A percentile compares a stretch with the other conserved stretches of the same genome.
Conservation (phyloP, 208 protist genomes). For the Endotrypanum monterogeii region DNA sequence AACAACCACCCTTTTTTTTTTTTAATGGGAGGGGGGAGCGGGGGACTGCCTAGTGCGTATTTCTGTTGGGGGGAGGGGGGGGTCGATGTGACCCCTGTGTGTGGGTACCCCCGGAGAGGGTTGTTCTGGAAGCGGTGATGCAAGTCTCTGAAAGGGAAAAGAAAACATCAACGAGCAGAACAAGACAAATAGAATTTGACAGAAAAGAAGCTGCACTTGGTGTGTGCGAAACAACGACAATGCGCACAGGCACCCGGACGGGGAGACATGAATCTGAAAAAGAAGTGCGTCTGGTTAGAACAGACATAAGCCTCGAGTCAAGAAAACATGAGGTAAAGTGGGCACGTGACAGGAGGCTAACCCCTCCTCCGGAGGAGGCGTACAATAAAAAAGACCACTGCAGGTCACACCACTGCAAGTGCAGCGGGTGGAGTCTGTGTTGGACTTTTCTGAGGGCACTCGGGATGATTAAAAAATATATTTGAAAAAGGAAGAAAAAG, state of each 20-base stretch:
- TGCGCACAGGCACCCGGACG: not conserved
- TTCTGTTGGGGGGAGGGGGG: not conserved
- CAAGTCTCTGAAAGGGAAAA: not conserved
- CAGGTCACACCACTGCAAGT: not conserved
- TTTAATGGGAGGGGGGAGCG: not conserved
- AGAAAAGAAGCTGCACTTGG: not conserved
- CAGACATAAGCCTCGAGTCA: not conserved
- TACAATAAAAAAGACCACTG: too few species aligned
- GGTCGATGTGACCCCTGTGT: not conserved
- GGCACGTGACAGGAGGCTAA: not conserved
- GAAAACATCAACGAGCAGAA: too few species aligned
- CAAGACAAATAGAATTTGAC: too few species aligned
- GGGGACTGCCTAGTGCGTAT: too few species aligned
- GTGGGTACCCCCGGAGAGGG: not conserved
- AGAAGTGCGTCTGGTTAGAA: not conserved
- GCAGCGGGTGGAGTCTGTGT: not conserved
- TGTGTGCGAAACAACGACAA: not conserved
- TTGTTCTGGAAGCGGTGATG: not conserved
- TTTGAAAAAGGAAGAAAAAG: not conserved
- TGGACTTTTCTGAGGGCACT: not conserved
- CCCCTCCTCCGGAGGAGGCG: too few species aligned
- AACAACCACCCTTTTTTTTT: too few species aligned
- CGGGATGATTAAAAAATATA: not conserved
- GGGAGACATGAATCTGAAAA: not conserved
- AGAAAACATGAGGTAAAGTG: too few species aligned